Percentiles rank a stretch among this genome's conserved stretches.
These are phyloP conservation scores for Daedaleopsis nitida DNA, from an alignment of 768 basidiomycete genomes.

Conservation along the genomic window DNA sequence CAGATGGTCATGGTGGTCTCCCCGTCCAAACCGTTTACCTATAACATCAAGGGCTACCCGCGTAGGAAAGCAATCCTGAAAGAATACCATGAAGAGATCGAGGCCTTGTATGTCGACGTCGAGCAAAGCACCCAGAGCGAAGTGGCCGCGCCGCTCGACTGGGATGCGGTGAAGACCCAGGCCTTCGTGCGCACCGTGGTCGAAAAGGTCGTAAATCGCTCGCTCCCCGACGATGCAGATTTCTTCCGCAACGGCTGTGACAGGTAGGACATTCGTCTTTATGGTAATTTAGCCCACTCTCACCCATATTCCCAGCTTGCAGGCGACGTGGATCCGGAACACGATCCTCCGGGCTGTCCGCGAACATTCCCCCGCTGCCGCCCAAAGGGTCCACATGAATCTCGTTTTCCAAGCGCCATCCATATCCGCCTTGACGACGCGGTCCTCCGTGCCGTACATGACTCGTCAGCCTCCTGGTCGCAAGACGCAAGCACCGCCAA, in stretches of 20 bases:
- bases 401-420: conserved; percentile 9
- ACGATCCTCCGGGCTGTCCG: conserved; percentile 30
- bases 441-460: neutral
- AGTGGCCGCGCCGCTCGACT: conserved; percentile 30
- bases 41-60: conserved; percentile 36
- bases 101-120: conserved; percentile 36
- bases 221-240: conserved; percentile 37
- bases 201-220: conserved; percentile 32
- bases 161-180: conserved; percentile 26
- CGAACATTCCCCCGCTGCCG: neutral
- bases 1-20: conserved; percentile 37
- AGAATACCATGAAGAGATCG: conserved; percentile 43
- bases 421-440: neutral
- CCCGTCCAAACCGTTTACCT: conserved; percentile 33
- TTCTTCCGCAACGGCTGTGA: conserved; percentile 44
- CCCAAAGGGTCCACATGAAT: neutral
- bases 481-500: neutral
- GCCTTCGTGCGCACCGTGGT: conserved; percentile 40
- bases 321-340: conserved; percentile 37
- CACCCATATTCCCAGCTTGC: conserved; percentile 22
- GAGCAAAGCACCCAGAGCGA: conserved; percentile 36
- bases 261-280: conserved; percentile 28
- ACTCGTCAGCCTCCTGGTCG: neutral
- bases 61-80: conserved; percentile 28
- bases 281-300: no score